Base-by-base conservation (phyloP, 106 monocot species). In the Dendrobium chrysotoxum region DNA sequence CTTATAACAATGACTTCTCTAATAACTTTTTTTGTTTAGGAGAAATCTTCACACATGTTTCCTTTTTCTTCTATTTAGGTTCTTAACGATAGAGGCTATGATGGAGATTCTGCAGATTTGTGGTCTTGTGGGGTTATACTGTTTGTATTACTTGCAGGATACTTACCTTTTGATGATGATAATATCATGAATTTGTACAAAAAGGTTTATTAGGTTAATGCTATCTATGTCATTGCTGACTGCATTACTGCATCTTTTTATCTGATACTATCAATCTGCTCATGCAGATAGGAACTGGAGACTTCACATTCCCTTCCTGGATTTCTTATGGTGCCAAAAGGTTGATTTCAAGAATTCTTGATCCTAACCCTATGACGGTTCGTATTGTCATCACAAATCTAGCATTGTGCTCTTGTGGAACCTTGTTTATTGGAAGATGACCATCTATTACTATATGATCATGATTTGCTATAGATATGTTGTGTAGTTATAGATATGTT, bases 51-150 rank as follows among this genome's bases (percentile, higher is more conserved):
- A 13, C 4, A 31, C 17, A 35, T 12, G 11, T 20, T 70, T 13
- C 50, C 16, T 70, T 70, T 70, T 70, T 35, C 15, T 0, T 72
- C 50, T 3, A 13, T 16, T 18, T 7, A 92, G 92, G 95, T 95
- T 39, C 87, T 92, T 10, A 79, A 89, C 75, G 91, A 94, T 76
- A 85, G 85, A 88, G 94, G 94, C 26, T 94, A 94, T 87, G 90
- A 94, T 85, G 94, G 94, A 46, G 91, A 85, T 64, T 90, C 92
- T 28, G 95, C 95, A 42, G 95, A 95, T 76, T 78, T 95, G 31
- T 95, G 95, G 95, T 95, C 95, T 35, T 95, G 95, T 76, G 95
- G 95, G n/a, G 95, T 95, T 28, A 86, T 95, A 75, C 85, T 95
- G 1, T 95, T 95, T 80, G 92, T 95, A 65, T 81, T 95, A 80